Evolutionary conservation across 1,284 basidiomycete genomes (phyloP).

Genomic region (Cutaneotrichosporon mucoides): DNA sequence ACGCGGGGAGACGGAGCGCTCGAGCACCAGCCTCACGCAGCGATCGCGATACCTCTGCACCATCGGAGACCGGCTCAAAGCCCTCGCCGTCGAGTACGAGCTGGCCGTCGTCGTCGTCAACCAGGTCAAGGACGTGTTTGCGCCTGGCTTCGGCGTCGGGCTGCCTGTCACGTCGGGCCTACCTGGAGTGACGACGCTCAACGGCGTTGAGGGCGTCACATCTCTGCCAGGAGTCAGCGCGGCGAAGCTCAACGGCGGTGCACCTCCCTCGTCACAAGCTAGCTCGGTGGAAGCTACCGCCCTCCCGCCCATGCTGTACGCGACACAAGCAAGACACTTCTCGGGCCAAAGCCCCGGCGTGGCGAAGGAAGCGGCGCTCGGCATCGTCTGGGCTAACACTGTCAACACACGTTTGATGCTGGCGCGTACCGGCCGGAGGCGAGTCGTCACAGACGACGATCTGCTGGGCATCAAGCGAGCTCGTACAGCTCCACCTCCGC

Average conservation of each 20-base stretch:
- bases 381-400: slow-evolving; percentile 86
- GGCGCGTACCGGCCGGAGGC: slow-evolving; percentile 65
- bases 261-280: neutral
- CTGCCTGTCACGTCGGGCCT: neutral
- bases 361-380: slow-evolving; percentile 73
- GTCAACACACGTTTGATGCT: slow-evolving; percentile 79
- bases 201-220: neutral
- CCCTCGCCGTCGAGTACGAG: slow-evolving; percentile 59
- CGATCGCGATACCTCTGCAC: slow-evolving; percentile 65
- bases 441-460: slow-evolving; percentile 53
- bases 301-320: slow-evolving; percentile 55
- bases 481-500: neutral
- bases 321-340: slow-evolving; percentile 72
- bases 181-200: neutral
- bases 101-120: slow-evolving; percentile 79
- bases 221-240: neutral
- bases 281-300: neutral
- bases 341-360: slow-evolving; percentile 56
- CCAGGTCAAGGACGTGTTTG: slow-evolving; percentile 73
- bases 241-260: too few species aligned
- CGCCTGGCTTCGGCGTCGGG: slow-evolving; percentile 1
- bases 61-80: slow-evolving; percentile 64
- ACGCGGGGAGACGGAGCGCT: slow-evolving; percentile 49
- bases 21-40: slow-evolving; percentile 57
- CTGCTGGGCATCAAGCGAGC: slow-evolving; percentile 6